Base-by-base conservation (phyloP, 805 yeast genomes). In the Starmerella bombicola region DNA sequence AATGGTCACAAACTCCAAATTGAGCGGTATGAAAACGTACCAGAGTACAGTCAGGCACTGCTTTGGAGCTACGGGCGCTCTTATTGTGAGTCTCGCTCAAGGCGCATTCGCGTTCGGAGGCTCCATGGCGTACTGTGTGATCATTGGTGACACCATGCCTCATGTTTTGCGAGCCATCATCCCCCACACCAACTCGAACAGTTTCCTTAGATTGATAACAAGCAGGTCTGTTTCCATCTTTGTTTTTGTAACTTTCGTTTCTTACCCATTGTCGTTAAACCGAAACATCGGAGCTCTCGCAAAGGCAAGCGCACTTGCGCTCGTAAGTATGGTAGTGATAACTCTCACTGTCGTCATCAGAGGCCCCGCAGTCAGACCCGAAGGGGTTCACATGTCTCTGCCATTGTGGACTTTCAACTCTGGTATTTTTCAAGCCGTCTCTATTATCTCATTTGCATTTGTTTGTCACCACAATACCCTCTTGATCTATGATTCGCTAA, bases 391-490 rank as follows among this genome's bases (percentile, higher is more conserved):
- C 17, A 47, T 53, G 68, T 25, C 67, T 72, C 63, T 29, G 5
- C 35, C 50, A 1, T 30, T 53, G 30, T 51, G 53, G 54, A 63
- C 82, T 4, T 55, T 83, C 37, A 78, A 78, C 47, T 59, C 68
- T 10, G 74, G 76, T 31, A 63, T 86, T 3, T 83, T 86, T 56
- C 94, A 86, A 59, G 95, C 95, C 2, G 75, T 86, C 21, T 78
- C 91, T n/a, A 94, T 86, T 37, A 83, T 86, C 24, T 84, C 95
- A 1, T 86, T 86, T 64, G 97, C 97, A 2, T 69, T 88, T 49
- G 96, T 86, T 3, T 86, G 97, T 56, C 97, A 86, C 56, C 97
- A 86, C 59, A 86, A 86, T 57, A 84, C 96, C 0, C 74, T 88
- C 22, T 80, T 86, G 54, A 88, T 86, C 33, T 86, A 78, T 63